Percentiles rank a stretch among this genome's conserved stretches.
These are phyloP conservation scores for Andrographis paniculata DNA, from an alignment of 305 asterid genomes.

Conservation along the genomic window DNA sequence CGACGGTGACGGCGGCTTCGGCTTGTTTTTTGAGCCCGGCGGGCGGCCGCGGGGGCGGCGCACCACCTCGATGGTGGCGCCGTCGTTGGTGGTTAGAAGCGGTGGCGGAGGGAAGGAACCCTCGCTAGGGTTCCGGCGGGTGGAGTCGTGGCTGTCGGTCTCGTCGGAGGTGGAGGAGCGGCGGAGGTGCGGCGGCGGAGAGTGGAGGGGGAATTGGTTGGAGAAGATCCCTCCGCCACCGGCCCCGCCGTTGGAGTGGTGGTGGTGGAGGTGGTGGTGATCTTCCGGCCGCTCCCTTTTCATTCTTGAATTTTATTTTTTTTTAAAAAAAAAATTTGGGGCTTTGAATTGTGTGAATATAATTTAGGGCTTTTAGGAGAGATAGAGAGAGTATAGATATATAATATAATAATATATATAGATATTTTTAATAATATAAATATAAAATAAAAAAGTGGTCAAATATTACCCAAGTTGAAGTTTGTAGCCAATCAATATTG, in stretches of 20 bases:
- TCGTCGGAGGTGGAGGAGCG: background rate
- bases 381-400: too few species aligned
- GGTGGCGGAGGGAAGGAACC: too few species aligned
- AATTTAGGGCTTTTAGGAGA: too few species aligned
- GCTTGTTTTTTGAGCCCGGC: slow-evolving; percentile 71
- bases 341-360: too few species aligned
- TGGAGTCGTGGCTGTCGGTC: too few species aligned
- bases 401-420: too few species aligned
- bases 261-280: background rate
- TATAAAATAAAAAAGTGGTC: too few species aligned
- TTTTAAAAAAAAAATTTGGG: background rate
- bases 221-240: too few species aligned
- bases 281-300: background rate
- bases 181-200: slow-evolving; percentile 1
- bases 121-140: too few species aligned
- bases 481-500: too few species aligned
- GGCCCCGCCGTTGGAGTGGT: background rate
- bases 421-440: too few species aligned
- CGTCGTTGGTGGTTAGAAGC: background rate
- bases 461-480: too few species aligned
- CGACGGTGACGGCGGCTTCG: slow-evolving; percentile 12
- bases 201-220: background rate
- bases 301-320: background rate
- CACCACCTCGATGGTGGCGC: background rate
- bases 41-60: slow-evolving; percentile 31